Base-by-base conservation (phyloP, 352 stramenopile genomes). In the Phytopythium montanum region DNA sequence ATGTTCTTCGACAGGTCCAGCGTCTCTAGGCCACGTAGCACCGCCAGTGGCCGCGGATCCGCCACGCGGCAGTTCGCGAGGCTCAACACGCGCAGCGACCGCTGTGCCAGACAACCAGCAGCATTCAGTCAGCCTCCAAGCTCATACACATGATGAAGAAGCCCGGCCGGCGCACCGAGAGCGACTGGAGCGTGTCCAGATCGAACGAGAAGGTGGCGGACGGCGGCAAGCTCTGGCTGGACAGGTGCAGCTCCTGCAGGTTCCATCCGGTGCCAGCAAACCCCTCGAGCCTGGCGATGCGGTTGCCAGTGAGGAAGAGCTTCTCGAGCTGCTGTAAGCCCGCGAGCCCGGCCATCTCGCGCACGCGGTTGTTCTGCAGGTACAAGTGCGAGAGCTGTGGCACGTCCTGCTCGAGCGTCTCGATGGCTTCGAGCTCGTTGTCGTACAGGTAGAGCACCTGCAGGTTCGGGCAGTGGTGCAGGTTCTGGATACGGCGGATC, bases 401-500 rank as follows among this genome's bases (percentile, higher is more conserved):
- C 26, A 76, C 68, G 0, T n/a, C 68, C 10, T 38, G 28, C 19
- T 83, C 70, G 10, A 93, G 67, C 49, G 76, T 74, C 50, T 90
- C 79, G 41, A 91, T 79, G 10, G 18, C 34, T 23, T 75, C 55
- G 49, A 93, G 69, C 25, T 79, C 73, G 60, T 90, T 92, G 70
- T 90, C 81, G 70, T 92, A 92, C 45, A 92, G 67, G 56, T 92
- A 92, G 2, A 92, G 65, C 36, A 92, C 81, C 63, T 85, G 81
- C 19, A 90, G 62, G 33, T 82, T 81, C 23, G 80, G 80, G 34
- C 80, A 90, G 63, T 75, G 69, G 25, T 85, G 77, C 56, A 90
- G 57, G 36, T 85, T 75, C 50, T 88, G 73, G 31, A 90, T 88
- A 25, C 66, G 67, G 12, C 61, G 64, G 49, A 87, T 70, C 18